Base-by-base conservation (phyloP, 345 rosid species). In the Cardiospermum halicacabum region DNA sequence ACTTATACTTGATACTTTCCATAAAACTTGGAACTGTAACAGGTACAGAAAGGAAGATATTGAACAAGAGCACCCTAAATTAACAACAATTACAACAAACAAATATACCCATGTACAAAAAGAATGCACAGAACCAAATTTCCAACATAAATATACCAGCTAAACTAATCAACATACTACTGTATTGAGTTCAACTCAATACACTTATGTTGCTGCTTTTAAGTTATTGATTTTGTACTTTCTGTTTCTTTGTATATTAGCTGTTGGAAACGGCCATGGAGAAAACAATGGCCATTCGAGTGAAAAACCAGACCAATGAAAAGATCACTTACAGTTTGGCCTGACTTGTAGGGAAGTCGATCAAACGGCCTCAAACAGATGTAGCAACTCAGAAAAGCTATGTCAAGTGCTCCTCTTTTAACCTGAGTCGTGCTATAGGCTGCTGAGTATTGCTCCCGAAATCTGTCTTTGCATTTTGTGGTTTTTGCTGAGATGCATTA, bases 391-490 rank as follows among this genome's bases (percentile, higher is more conserved):
- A 30, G 11, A 31, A 30, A 53, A 67, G 56, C 62, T 76, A 70
- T 57, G 75, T 73, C 66, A 77, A 81, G 51, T 80, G 82, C 71
- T 85, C 96, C 76, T 85, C 94, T 70, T 91, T 91, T 53, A 91
- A 70, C 69, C 53, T 64, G 64, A 91, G 68, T 26, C 70, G 77
- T 21, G 86, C 86, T 60, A 75, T 56, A 1, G 82, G 80, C 68
- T 81, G 92, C 39, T 74, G 86, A 67, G 57, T 68, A 37, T 53
- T 69, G 77, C 58, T 69, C 53, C 69, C 56, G 3, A 50, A 47
- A 71, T 66, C 76, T 37, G 69, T 69, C 13, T 28, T 60, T 34
- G 19, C n/a, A 55, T 73, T 77, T 21, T 60, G 80, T 53, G 74
- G 67, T 68, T 72, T 83, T 51, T 63, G 70, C 30, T 67, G 81